These are phyloP conservation scores for Ilex asprella DNA, from an alignment of 257 asterid genomes.

Conservation along the genomic window DNA sequence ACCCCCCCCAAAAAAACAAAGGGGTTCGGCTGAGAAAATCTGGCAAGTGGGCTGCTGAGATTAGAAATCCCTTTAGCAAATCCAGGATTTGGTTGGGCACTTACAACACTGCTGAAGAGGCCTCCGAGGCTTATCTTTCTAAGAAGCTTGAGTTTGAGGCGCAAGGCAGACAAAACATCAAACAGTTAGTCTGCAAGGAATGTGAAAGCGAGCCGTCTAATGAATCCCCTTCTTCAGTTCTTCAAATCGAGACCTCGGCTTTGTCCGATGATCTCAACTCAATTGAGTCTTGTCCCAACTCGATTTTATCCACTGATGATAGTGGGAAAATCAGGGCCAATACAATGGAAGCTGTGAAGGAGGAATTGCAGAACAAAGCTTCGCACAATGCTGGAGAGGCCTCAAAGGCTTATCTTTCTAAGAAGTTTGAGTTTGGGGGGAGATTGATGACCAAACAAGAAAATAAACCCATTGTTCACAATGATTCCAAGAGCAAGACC, in stretches of 20 bases:
- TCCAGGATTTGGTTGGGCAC: constrained; percentile 39
- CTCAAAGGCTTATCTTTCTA: constrained; percentile 19
- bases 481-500: no score
- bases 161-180: no score
- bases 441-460: no score
- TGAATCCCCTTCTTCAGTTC: constrained; percentile 24
- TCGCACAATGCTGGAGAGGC: constrained; percentile 33
- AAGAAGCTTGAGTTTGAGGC: constrained; percentile 23
- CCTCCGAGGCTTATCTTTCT: constrained; percentile 24
- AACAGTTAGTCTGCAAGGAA: neutral
- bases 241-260: no score
- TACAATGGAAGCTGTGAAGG: no score
- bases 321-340: no score
- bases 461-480: no score
- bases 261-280: no score
- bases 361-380: no score
- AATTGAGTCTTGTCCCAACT: no score
- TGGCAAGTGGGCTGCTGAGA: constrained; percentile 32
- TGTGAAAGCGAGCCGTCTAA: constrained; percentile 9
- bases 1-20: neutral
- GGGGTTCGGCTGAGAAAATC: constrained; percentile 30
- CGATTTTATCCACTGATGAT: no score
- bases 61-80: constrained; percentile 29
- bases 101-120: constrained; percentile 34
- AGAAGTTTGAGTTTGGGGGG: constrained; percentile 21